Evolutionary conservation across 2,329 filamentous ascomycete species (phyloP).

Genomic region (Fusarium napiforme): DNA sequence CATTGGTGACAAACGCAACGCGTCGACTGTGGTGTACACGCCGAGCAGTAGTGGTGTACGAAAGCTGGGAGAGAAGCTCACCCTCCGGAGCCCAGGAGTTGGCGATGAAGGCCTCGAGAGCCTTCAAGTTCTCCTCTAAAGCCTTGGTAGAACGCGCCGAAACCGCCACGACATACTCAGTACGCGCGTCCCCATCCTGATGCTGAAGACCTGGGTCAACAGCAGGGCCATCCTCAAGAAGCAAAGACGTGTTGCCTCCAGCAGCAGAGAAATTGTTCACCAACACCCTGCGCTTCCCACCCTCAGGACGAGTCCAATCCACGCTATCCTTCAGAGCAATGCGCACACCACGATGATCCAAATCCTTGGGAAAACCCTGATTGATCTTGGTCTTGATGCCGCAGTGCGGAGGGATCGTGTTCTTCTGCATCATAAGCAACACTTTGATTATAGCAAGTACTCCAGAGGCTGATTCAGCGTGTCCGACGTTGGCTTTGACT

Average conservation of each 20-base stretch:
- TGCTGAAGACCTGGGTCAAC: too few relatives aligned
- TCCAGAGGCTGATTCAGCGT: conserved; percentile 51
- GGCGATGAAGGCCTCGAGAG: not conserved
- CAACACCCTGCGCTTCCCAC: not conserved
- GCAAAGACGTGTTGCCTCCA: not conserved
- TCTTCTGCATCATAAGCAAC: conserved; percentile 1
- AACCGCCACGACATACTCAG: not conserved
- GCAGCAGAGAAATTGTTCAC: conserved; percentile 1
- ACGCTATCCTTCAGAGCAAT: not conserved
- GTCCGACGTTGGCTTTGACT: conserved; percentile 73
- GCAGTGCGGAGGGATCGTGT: conserved; percentile 36
- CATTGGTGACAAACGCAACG: not conserved
- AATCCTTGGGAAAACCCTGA: not conserved
- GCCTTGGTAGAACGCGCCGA: not conserved
- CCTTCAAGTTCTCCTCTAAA: not conserved
- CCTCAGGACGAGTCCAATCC: not conserved
- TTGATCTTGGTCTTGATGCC: conserved; percentile 12
- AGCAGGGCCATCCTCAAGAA: not conserved
- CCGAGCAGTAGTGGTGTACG: not conserved
- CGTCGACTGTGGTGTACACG: not conserved
- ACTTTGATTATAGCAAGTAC: not conserved
- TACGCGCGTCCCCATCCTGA: too few relatives aligned
- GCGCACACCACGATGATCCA: not conserved
- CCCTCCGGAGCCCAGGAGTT: not conserved
- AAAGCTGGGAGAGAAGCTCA: not conserved